phyloP scores from a whole-genome alignment of 2,329 filamentous ascomycete genomes.

The Nemania abortiva region DNA sequence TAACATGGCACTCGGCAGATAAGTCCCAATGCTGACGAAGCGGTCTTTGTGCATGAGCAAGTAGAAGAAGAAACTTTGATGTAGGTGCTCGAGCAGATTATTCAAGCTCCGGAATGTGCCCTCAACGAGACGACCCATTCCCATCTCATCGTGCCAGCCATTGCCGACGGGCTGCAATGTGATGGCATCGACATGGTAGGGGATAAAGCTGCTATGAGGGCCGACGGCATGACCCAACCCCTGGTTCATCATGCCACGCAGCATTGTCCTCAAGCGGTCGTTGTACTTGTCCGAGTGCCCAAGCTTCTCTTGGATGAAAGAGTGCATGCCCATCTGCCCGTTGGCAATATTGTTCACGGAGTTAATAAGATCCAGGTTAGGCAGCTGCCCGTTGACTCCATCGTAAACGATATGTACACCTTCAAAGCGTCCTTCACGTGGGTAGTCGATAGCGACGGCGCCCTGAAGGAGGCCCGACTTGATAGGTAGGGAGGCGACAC shows the following conservation, averaged over 20 bases:
- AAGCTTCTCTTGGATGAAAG: conserved; percentile 88
- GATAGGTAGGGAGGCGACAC: conserved; percentile 81
- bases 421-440: conserved; percentile 85
- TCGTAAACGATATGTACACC: conserved; percentile 94
- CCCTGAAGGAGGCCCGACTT: conserved; percentile 95
- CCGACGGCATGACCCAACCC: conserved; percentile 89
- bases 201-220: conserved; percentile 94
- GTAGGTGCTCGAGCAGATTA: conserved; percentile 94
- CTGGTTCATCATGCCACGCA: conserved; percentile 92
- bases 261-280: conserved; percentile 86
- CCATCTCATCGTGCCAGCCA: conserved; percentile 98
- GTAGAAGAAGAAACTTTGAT: conserved; percentile 99
- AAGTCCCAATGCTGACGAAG: conserved; percentile 98
- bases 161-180: conserved; percentile 90
- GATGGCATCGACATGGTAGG: conserved; percentile 96
- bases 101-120: conserved; percentile 93
- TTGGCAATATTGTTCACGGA: conserved; percentile 88
- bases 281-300: conserved; percentile 80
- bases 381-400: conserved; percentile 93
- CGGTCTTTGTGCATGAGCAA: conserved; percentile 89
- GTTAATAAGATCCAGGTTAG: conserved; percentile 96
- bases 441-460: conserved; percentile 92
- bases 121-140: conserved; percentile 88
- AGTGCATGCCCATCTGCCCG: conserved; percentile 91
- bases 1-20: conserved; percentile 97